Base-by-base conservation (phyloP, 441 rosid species). In the Gossypium gossypioides region DNA sequence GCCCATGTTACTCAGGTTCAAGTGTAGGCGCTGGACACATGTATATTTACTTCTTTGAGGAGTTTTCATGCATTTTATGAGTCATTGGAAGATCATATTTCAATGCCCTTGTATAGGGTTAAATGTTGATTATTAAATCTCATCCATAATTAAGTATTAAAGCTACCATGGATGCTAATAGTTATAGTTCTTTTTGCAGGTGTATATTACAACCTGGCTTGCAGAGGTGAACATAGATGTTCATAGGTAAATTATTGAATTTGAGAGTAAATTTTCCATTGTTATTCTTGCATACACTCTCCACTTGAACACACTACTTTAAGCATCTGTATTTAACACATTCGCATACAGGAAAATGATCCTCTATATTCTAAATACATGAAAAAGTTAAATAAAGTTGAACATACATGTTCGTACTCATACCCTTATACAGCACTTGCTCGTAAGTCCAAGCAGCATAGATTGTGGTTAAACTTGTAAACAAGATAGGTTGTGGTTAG, bases 171-270 rank as follows among this genome's bases (percentile, higher is more conserved):
- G 22, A 55, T 34, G 15, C 40, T 68, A 16, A 50, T 52, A 19
- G 18, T 1, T 15, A n/a, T 58, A 54, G 16, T 15, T 74, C 76
- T 70, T 8, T 3, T 74, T 80, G 70, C 84, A 89, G 92, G 86
- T 86, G 25, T 86, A 86, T 83, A 79, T 94, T 71, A 88, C 92
- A 25, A 81, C 96, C 46, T 91, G 97, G 98, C 88, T 84, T 76
- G 89, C 93, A 10, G 96, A 88, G 78, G 88, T 87, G 74, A 90
- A 90, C 75, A 73, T 89, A 46, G 89, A 87, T 73, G 42, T 78
- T 72, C 81, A 78, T 24, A 90, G 97, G 98, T 91, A 81, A 56
- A 81, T 16, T 59, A 16, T 42, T 13, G 44, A 24, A 59, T 44
- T 8, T 44, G 44, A 57, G 40, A 71, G 22, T 71, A 40, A n/a